Conservation (phyloP, 2,329 filamentous ascomycete genomes). For the Colletotrichum filicis region DNA sequence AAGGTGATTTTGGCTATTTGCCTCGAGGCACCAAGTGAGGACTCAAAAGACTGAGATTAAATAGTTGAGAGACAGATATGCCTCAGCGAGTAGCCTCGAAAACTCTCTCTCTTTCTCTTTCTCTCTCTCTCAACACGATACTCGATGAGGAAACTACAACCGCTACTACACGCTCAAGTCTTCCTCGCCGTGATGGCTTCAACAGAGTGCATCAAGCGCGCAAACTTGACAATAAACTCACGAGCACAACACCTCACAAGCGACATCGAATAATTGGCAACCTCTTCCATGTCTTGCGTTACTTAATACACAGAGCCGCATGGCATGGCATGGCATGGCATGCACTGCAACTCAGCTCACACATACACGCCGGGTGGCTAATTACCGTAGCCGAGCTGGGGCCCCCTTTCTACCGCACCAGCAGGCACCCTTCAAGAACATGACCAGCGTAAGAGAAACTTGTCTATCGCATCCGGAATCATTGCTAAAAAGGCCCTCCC, state of each 20-base stretch:
- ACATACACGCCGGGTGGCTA: conserved; percentile 20
- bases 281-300: conserved; percentile 25
- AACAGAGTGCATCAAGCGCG: too few species aligned
- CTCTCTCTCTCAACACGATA: too few species aligned
- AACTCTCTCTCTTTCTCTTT: too few species aligned
- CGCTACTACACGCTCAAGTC: too few species aligned
- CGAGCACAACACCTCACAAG: neutral
- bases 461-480: conserved; percentile 28
- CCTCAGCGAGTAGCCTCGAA: too few species aligned
- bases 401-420: neutral
- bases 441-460: conserved; percentile 8
- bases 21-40: too few species aligned
- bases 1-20: too few species aligned
- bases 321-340: neutral
- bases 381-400: neutral
- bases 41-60: too few species aligned
- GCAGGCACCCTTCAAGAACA: neutral
- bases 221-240: neutral
- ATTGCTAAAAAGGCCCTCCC: conserved; percentile 5
- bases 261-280: conserved; percentile 14
- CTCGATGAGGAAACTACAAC: too few species aligned
- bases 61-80: too few species aligned
- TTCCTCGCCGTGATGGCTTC: too few species aligned
- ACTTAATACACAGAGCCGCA: conserved; percentile 28
- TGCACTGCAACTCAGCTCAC: neutral